A percentile compares a stretch with the other conserved stretches of the same genome.
These are phyloP conservation scores for Leccinum variicolor DNA, from an alignment of 768 basidiomycete species.

Conservation along the genomic window DNA sequence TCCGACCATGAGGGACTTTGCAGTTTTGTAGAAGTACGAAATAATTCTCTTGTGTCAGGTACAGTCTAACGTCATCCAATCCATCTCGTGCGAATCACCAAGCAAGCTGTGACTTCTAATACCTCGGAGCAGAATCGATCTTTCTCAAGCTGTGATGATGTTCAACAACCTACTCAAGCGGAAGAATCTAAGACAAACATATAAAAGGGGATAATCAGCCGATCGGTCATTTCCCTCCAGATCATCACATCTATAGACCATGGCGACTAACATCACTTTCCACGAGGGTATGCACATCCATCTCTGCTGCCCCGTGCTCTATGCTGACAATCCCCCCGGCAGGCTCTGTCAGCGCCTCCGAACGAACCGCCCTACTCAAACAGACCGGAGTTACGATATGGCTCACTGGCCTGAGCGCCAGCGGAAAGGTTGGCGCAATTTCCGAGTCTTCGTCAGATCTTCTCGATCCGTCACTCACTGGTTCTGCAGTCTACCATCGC, in stretches of 20 bases:
- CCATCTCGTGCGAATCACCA: neutral
- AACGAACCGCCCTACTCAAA: constrained; percentile 63
- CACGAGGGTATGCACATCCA: constrained; percentile 49
- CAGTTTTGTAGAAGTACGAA: constrained; percentile 11
- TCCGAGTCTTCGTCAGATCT: neutral
- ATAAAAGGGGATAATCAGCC: too few species aligned
- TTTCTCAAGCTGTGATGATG: constrained; percentile 8
- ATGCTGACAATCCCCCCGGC: constrained; percentile 1
- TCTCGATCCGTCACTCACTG: neutral
- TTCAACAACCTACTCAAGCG: neutral
- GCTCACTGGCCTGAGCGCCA: constrained; percentile 94
- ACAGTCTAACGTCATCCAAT: neutral
- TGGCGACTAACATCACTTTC: constrained; percentile 60
- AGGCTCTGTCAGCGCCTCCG: constrained; percentile 70
- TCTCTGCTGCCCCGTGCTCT: neutral
- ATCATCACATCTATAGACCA: constrained; percentile 6
- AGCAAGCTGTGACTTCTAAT: constrained; percentile 4
- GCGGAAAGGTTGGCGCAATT: constrained; percentile 70
- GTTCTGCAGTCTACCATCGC: constrained; percentile 84
- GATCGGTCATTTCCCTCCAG: neutral
- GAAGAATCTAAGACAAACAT: neutral
- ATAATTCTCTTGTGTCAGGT: constrained; percentile 4
- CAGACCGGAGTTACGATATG: constrained; percentile 93
- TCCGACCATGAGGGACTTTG: constrained; percentile 20
- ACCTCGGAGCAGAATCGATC: constrained; percentile 10